Conservation (phyloP, 441 rosid genomes). For the Macaranga tanarius region DNA sequence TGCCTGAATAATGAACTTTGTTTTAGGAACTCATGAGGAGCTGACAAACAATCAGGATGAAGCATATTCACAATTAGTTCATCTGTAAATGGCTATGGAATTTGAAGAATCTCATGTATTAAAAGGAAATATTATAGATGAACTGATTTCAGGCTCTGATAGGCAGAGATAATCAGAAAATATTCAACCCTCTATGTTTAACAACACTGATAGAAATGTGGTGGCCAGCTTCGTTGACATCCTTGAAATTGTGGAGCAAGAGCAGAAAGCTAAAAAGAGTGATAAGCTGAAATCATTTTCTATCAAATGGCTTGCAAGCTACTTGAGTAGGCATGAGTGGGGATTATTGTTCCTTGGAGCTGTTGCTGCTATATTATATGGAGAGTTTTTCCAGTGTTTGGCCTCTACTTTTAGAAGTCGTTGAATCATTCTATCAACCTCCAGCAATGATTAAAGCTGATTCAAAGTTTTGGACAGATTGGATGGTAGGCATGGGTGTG, state of each 20-base stretch:
- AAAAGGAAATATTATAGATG: slow-evolving; percentile 8
- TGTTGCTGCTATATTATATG: slow-evolving; percentile 52
- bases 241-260: slow-evolving; percentile 11
- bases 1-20: too few species aligned
- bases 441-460: slow-evolving; percentile 34
- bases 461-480: slow-evolving; percentile 46
- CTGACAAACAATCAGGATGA: slow-evolving; percentile 55
- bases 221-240: slow-evolving; percentile 21
- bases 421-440: slow-evolving; percentile 53
- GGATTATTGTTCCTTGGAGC: slow-evolving; percentile 48
- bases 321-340: slow-evolving; percentile 56
- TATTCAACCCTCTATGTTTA: too few species aligned
- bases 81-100: slow-evolving; percentile 52
- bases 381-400: slow-evolving; percentile 56
- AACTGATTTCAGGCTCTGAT: slow-evolving; percentile 23
- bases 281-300: slow-evolving; percentile 39
- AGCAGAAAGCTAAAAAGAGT: not conserved
- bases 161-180: slow-evolving; percentile 18
- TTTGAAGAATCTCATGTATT: slow-evolving; percentile 15
- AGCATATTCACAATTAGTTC: slow-evolving; percentile 58
- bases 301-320: slow-evolving; percentile 40
- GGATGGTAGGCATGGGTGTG: slow-evolving; percentile 36
- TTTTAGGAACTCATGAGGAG: slow-evolving; percentile 55
- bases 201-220: too few species aligned
- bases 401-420: slow-evolving; percentile 50